Evolutionary conservation across 2,329 filamentous ascomycete genomes (phyloP), one percentile per base, ranked within the genome.

Genomic region (Neonectria sp.): DNA sequence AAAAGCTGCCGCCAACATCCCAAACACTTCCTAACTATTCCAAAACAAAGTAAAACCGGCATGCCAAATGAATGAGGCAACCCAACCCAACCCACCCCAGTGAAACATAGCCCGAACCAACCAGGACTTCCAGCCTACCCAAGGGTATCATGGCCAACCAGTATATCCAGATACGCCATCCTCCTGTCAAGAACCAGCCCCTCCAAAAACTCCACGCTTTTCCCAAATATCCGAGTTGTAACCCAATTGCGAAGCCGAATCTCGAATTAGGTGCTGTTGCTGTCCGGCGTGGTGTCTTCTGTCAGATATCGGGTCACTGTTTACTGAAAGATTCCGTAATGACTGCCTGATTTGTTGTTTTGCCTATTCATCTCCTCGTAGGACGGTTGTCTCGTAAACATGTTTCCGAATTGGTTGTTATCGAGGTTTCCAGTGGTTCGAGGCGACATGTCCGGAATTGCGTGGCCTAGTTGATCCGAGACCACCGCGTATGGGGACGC

Each of bases 161-260:
- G 12, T 55, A n/a, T 21, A 33, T 56, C 51, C 60, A 56, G 52
- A 55, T 63, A 35, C 60, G 52, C 60, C 60, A 17, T 53, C 31
- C 24, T 48, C 33, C 52, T 53, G 17, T 25, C 31, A 27, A 29
- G 55, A 49, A 43, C 52, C 24, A 51, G 35, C 40, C 21, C 43
- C 29, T 40, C 25, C 60, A 55, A 62, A 53, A 62, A 53, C 60
- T 55, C 52, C 53, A 51, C 33, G 60, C 52, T 55, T 45, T 55
- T 56, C 46, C 60, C 43, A 55, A 55, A 40, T 56, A 31, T 43
- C 52, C 46, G 52, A 55, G 31, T 37, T 27, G 33, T 31, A 63
- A 35, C 33, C 45, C 60, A 35, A 48, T 48, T 29, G n/a, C 13
- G 31, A 56, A 55, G 21, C 43, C 60, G 17, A 56, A 21, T 35